These are phyloP conservation scores for Orobanche coerulescens DNA, from an alignment of 257 asterid genomes.

Conservation along the genomic window DNA sequence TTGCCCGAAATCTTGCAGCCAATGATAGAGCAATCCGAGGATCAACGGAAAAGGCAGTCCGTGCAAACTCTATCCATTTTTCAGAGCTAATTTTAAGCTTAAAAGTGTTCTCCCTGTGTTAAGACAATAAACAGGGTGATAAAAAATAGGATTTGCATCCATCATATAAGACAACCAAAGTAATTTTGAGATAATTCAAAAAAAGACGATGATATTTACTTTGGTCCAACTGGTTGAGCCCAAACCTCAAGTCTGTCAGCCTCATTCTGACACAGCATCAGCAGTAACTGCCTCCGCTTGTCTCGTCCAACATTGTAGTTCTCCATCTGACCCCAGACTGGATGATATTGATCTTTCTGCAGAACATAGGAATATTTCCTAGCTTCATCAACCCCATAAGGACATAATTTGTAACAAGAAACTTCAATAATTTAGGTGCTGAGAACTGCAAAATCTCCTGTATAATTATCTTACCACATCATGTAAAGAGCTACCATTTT, in stretches of 20 bases:
- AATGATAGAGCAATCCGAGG: slow-evolving; percentile 80
- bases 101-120: slow-evolving; percentile 59
- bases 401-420: background rate
- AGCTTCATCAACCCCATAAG: slow-evolving; percentile 19
- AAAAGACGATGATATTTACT: slow-evolving; percentile 40
- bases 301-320: slow-evolving; percentile 78
- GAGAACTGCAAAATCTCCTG: slow-evolving; percentile 21
- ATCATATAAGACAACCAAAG: slow-evolving; percentile 9
- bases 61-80: slow-evolving; percentile 77
- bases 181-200: slow-evolving; percentile 9
- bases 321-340: slow-evolving; percentile 97
- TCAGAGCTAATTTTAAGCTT: slow-evolving; percentile 82
- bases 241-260: slow-evolving; percentile 98
- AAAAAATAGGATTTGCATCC: slow-evolving; percentile 18
- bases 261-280: slow-evolving; percentile 94
- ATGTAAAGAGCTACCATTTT: slow-evolving; percentile 57
- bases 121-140: slow-evolving; percentile 21
- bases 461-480: slow-evolving; percentile 55
- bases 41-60: slow-evolving; percentile 87
- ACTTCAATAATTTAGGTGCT: slow-evolving; percentile 13
- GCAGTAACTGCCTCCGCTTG: slow-evolving; percentile 77
- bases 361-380: slow-evolving; percentile 21
- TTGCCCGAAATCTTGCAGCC: slow-evolving; percentile 91
- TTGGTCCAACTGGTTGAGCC: slow-evolving; percentile 92
- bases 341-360: slow-evolving; percentile 84